Base-by-base conservation (phyloP, 495 filamentous ascomycete species). In the Aspergillus heteromorphus region DNA sequence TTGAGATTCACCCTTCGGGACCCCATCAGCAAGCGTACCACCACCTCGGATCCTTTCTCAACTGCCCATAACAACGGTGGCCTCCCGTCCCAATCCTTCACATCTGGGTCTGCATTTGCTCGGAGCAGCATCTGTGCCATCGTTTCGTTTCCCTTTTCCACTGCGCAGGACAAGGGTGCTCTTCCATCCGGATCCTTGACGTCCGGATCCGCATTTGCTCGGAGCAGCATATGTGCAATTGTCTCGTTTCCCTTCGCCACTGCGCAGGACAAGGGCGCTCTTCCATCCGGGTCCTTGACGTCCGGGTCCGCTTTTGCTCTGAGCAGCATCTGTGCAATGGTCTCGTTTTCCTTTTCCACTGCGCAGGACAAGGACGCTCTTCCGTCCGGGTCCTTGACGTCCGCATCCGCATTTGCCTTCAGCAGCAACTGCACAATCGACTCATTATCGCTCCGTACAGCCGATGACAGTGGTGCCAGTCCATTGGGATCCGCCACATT, bases 11-110 rank as follows among this genome's bases (percentile, higher is more conserved):
- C 63, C 25, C 53, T 62, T 14, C 54, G 55, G 23, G 59, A 61
- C 14, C 51, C 53, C 7, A 69, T 34, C 23, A 71, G 60, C 45
- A 68, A 19, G 30, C 54, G 58, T 4, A 63, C 79, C 34, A 76
- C 54, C 9, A 56, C 64, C 30, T 60, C 55, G 40, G 74, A 60
- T 2, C 69, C 74, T 21, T 60, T 59, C 40, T 55, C 49, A 11
- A 69, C 72, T 2, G 73, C 76, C 55, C 57, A 69, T 17, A 64
- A 61, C 17, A 80, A 57, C 30, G 74, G 69, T 40, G 76, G 73
- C 40, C 55, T 53, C 30, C 52, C 52, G 36, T 49, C 45, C 23
- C 51, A 45, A 54, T 59, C 57, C 25, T 43, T 59, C 11, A 48
- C 8, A 16, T 41, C 20, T 6, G 49, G 20, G 17, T 52, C 17